These are phyloP conservation scores for Saururus chinensis DNA, from an alignment of 164 flowering plant species.

Conservation along the genomic window DNA sequence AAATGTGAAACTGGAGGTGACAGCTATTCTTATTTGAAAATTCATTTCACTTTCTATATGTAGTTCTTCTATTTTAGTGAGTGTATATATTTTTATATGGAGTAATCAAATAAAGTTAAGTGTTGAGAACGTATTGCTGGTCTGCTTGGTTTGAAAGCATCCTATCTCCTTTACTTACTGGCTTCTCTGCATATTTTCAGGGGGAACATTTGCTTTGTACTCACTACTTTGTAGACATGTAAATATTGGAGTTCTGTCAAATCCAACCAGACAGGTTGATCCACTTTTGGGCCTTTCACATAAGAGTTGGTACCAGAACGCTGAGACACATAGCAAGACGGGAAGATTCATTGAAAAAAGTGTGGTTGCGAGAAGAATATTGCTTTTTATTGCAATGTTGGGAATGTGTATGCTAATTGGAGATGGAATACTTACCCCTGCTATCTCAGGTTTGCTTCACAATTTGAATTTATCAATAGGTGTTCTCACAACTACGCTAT, in stretches of 20 bases:
- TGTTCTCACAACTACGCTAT: background rate
- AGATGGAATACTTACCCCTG: constrained; percentile 87
- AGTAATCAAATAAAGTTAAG: too few relatives aligned
- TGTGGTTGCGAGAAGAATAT: constrained; percentile 52
- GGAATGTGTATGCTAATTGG: constrained; percentile 91
- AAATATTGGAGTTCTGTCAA: constrained; percentile 40
- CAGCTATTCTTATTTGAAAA: too few relatives aligned
- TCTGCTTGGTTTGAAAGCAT: background rate
- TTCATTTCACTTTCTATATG: too few relatives aligned
- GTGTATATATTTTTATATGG: background rate
- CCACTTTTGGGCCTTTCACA: constrained; percentile 17
- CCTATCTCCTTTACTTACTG: background rate
- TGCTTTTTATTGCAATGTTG: constrained; percentile 69
- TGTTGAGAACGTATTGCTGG: background rate
- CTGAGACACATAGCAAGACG: constrained; percentile 19
- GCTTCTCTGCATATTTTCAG: constrained; percentile 24
- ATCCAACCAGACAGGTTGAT: constrained; percentile 17
- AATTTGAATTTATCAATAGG: background rate
- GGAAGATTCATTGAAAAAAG: constrained; percentile 49
- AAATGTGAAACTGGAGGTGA: too few relatives aligned
- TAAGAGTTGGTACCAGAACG: constrained; percentile 13
- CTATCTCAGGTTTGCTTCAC: constrained; percentile 59
- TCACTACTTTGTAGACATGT: constrained; percentile 63
- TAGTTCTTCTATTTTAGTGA: background rate
- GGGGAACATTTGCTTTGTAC: constrained; percentile 83